A percentile compares a stretch with the other conserved stretches of the same genome.
phyloP scores from a whole-genome alignment of 148 eudicot genomes.

The Hydrangea macrophylla region DNA sequence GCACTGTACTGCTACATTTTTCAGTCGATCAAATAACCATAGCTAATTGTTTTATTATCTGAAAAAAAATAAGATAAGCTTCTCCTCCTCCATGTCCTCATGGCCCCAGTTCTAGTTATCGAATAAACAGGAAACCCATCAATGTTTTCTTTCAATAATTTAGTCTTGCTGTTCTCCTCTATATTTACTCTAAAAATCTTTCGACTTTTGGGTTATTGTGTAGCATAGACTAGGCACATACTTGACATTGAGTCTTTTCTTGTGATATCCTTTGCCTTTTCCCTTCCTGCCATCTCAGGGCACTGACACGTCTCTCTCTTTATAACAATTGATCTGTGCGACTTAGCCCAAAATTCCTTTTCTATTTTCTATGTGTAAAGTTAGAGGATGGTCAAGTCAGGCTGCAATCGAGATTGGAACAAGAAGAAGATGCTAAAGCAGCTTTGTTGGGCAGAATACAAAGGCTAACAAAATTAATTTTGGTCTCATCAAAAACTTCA shows the following conservation, averaged over 20 bases:
- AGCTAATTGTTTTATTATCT: too few relatives aligned
- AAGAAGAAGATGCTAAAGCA: conserved; percentile 99
- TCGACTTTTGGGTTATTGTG: neutral
- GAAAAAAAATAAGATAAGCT: too few relatives aligned
- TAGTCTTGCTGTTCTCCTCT: neutral
- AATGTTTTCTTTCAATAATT: neutral
- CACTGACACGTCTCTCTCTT: too few relatives aligned
- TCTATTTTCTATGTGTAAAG: conserved; percentile 41
- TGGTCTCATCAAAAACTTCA: conserved; percentile 88
- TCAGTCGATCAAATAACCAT: too few relatives aligned
- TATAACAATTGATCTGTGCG: neutral
- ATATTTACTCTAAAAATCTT: neutral
- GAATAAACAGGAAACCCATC: neutral
- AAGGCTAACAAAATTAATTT: conserved; percentile 82
- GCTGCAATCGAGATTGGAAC: conserved; percentile 93
- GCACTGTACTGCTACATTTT: too few relatives aligned
- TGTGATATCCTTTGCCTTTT: neutral
- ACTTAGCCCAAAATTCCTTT: conserved; percentile 12
- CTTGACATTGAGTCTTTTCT: neutral
- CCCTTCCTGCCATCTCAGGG: neutral
- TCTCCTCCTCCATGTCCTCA: neutral
- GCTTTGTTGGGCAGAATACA: conserved; percentile 95
- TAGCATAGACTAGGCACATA: neutral
- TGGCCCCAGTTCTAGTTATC: neutral
- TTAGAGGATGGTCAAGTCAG: conserved; percentile 96